These are phyloP conservation scores for Hordeum vulgare DNA, from an alignment of 176 grass and related monocot species.

Conservation along the genomic window MorexV3_pseudomolecules_assembly NC_058518.1:449695333-449695832, in stretches of 20 bases:
- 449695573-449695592: constrained; percentile 9
- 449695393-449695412: too few relatives aligned
- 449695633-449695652: neutral
- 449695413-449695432: too few relatives aligned
- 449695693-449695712: neutral
- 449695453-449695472: neutral
- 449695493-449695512: constrained; percentile 2
- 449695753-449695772: neutral
- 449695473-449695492: neutral
- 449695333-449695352: constrained; percentile 60
- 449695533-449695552: constrained; percentile 34
- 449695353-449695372: constrained; percentile 62
- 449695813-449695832: too few relatives aligned
- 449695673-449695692: neutral
- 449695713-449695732: neutral
- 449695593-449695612: constrained; percentile 45
- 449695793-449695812: neutral
- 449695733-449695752: neutral
- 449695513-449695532: constrained; percentile 42
- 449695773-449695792: neutral
- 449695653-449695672: neutral
- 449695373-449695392: constrained; percentile 1
- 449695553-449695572: neutral
- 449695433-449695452: too few relatives aligned
- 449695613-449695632: neutral